Conservation (phyloP, 768 basidiomycete genomes). For the Suillus alpinus region DNA sequence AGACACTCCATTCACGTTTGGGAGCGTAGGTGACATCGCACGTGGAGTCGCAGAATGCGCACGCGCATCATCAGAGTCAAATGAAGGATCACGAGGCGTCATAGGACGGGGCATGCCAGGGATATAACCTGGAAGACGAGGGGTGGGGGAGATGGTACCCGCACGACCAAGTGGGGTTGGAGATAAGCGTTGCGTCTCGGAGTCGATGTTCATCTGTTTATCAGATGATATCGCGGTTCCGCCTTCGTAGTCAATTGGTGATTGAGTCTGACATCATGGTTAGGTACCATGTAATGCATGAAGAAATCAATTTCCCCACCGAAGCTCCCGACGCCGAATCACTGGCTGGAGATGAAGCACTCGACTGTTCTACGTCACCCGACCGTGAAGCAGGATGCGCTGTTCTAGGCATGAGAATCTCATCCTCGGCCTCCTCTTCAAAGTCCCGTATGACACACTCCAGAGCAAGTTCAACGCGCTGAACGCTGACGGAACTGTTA, state of each 20-base stretch:
- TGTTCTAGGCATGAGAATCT: slow-evolving; percentile 72
- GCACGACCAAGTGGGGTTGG: slow-evolving; percentile 57
- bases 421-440: slow-evolving; percentile 71
- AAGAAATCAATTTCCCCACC: slow-evolving; percentile 20
- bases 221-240: slow-evolving; percentile 74
- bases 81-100: slow-evolving; percentile 72
- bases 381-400: slow-evolving; percentile 43
- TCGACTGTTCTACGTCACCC: slow-evolving; percentile 25
- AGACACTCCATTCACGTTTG: slow-evolving; percentile 29
- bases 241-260: slow-evolving; percentile 48
- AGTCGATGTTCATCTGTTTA: slow-evolving; percentile 45
- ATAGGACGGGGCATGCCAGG: slow-evolving; percentile 90
- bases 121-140: slow-evolving; percentile 76
- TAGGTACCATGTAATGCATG: slow-evolving; percentile 19
- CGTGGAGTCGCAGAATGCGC: slow-evolving; percentile 74
- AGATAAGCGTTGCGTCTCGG: slow-evolving; percentile 53
- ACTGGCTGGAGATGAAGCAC: slow-evolving; percentile 16
- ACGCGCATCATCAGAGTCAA: slow-evolving; percentile 70
- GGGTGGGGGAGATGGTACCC: slow-evolving; percentile 46
- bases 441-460: slow-evolving; percentile 76
- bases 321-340: slow-evolving; percentile 15
- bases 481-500: slow-evolving; percentile 47
- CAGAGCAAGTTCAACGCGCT: slow-evolving; percentile 67
- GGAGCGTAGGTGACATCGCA: slow-evolving; percentile 62
- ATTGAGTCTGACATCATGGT: slow-evolving; percentile 22